A percentile compares a stretch with the other conserved stretches of the same genome.
These are phyloP conservation scores for Aphanomyces invadans DNA, from an alignment of 352 stramenopile genomes.

Conservation along the genomic window DNA sequence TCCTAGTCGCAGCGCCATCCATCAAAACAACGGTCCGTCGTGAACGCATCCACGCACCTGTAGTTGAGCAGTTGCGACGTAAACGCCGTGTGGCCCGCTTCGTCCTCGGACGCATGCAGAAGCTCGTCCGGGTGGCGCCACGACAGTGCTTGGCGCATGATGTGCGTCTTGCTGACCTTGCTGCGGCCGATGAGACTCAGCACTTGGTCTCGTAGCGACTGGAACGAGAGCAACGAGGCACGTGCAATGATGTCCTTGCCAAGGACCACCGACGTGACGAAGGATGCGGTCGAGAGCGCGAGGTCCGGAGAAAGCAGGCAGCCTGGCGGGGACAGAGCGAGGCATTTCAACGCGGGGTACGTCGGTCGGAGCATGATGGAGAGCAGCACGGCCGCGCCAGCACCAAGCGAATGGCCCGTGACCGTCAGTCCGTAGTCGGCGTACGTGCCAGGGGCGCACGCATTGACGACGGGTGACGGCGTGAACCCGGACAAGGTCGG, in stretches of 20 bases:
- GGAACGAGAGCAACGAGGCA: slow-evolving; percentile 62
- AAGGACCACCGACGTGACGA: slow-evolving; percentile 71
- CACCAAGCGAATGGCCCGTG: slow-evolving; percentile 77
- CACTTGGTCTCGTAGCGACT: slow-evolving; percentile 71
- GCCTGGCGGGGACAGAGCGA: slow-evolving; percentile 70
- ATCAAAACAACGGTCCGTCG: no score
- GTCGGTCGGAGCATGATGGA: slow-evolving; percentile 69
- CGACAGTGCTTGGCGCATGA: slow-evolving; percentile 66
- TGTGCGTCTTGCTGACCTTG: slow-evolving; percentile 77
- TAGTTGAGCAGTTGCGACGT: slow-evolving; percentile 66
- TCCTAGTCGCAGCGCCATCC: no score
- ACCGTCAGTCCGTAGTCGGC: slow-evolving; percentile 61
- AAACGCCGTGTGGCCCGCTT: slow-evolving; percentile 37
- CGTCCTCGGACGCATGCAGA: slow-evolving; percentile 34
- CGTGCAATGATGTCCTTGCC: slow-evolving; percentile 79
- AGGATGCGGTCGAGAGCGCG: slow-evolving; percentile 46
- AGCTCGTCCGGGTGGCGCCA: slow-evolving; percentile 75
- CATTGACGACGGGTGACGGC: slow-evolving; percentile 43
- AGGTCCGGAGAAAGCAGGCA: slow-evolving; percentile 70
- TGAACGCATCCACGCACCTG: slow-evolving; percentile 9
- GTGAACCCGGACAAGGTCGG: slow-evolving; percentile 18
- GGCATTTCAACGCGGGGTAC: slow-evolving; percentile 70
- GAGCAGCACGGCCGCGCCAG: slow-evolving; percentile 60
- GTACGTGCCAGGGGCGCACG: slow-evolving; percentile 52
- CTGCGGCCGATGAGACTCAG: slow-evolving; percentile 77